Percentiles rank a stretch among this genome's conserved stretches.
These are phyloP conservation scores for Halenospora varia DNA, from an alignment of 495 filamentous ascomycete species.

Conservation along the genomic window DNA sequence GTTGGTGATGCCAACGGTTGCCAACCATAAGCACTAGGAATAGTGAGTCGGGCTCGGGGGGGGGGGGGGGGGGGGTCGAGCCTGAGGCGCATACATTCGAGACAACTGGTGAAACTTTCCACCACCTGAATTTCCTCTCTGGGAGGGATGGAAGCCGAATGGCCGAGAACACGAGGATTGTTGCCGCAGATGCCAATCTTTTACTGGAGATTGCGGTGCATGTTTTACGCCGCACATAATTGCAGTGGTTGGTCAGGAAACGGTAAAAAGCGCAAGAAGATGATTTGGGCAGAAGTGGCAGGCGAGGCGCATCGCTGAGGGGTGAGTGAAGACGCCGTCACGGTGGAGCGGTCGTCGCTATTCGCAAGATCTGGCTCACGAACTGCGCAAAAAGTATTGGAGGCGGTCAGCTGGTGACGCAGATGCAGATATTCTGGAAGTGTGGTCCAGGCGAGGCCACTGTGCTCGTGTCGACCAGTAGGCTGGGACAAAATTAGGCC, in stretches of 20 bases:
- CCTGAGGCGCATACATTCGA: neutral
- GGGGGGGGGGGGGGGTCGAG: neutral
- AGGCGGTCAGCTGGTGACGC: neutral
- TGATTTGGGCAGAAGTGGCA: neutral
- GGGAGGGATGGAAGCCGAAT: neutral
- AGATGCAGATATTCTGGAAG: neutral
- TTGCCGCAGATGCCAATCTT: neutral
- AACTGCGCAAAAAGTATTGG: neutral
- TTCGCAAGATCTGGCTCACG: neutral
- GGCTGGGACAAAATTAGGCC: neutral
- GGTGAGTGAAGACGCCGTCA: neutral
- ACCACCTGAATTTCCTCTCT: neutral
- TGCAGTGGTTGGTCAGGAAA: neutral
- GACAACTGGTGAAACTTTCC: neutral
- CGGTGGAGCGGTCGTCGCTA: neutral
- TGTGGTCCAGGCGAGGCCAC: too few species aligned
- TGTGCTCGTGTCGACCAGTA: neutral
- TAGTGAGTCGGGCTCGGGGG: neutral
- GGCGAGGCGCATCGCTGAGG: too few species aligned
- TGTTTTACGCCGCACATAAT: neutral
- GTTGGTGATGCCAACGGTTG: neutral
- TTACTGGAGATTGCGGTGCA: neutral
- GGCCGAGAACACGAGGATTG: neutral
- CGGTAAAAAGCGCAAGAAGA: neutral
- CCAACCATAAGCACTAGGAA: neutral